phyloP scores from a whole-genome alignment of 2,329 filamentous ascomycete species.

The Cryphonectria carpinicola region DNA sequence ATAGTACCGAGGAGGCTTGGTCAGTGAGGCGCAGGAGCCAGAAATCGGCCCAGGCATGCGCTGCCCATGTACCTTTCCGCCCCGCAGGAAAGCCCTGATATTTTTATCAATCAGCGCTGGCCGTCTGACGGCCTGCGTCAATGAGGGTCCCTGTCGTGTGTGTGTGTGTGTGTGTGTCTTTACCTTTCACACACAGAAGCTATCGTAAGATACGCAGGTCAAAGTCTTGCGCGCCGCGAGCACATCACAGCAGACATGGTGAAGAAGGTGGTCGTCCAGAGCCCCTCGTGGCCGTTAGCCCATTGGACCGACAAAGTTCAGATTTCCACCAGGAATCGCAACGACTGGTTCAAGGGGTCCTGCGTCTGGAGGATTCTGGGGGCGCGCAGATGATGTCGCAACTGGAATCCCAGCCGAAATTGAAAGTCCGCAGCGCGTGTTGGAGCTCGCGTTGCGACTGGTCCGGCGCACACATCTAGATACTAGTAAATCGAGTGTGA shows the following conservation, averaged over 20 bases:
- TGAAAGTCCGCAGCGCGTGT: neutral
- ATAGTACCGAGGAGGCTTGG: constrained; percentile 12
- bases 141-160: neutral
- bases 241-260: neutral
- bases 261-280: neutral
- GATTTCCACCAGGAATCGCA: too few relatives aligned
- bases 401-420: constrained; percentile 10
- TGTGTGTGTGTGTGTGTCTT: neutral
- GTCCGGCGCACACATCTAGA: neutral
- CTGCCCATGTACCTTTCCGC: constrained; percentile 2
- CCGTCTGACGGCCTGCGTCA: constrained; percentile 17
- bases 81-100: constrained; percentile 17
- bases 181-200: neutral
- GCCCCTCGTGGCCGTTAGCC: neutral
- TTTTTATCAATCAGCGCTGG: constrained; percentile 28
- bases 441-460: neutral
- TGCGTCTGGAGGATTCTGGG: constrained; percentile 2
- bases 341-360: neutral
- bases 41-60: constrained; percentile 11
- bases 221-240: neutral
- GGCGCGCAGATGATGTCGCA: neutral
- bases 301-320: too few relatives aligned
- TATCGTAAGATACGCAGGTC: neutral
- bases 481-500: neutral
- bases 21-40: constrained; percentile 24